Evolutionary conservation across 1,284 basidiomycete genomes (phyloP).

Genomic region (Sporisorium sorghi): DNA sequence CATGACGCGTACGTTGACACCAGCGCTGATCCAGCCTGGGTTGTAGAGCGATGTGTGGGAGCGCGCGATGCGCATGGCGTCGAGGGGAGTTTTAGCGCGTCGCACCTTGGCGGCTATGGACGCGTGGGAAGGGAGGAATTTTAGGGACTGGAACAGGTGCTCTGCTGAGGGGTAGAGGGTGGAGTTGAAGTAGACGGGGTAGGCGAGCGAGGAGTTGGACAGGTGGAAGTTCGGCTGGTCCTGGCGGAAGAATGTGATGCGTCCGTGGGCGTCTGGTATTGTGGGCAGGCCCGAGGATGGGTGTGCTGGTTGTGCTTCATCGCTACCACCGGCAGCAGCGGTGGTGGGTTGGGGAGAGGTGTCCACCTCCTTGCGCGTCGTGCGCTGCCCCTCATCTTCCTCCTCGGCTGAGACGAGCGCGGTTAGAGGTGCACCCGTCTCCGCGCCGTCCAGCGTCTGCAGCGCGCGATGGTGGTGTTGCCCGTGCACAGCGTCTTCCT

Average conservation of each 20-base stretch:
- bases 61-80: slow-evolving; percentile 54
- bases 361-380: no score
- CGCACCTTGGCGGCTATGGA: slow-evolving; percentile 57
- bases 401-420: background rate
- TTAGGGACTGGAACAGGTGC: slow-evolving; percentile 59
- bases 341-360: no score
- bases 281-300: background rate
- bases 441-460: slow-evolving; percentile 7
- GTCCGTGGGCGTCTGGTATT: slow-evolving; percentile 1
- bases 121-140: slow-evolving; percentile 52
- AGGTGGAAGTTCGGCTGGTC: slow-evolving; percentile 55
- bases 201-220: slow-evolving; percentile 41
- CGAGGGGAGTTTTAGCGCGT: slow-evolving; percentile 42
- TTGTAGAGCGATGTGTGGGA: slow-evolving; percentile 37
- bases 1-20: slow-evolving; percentile 56
- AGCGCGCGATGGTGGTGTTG: background rate
- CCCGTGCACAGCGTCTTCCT: no score
- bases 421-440: slow-evolving; percentile 15
- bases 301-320: no score
- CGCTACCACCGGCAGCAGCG: no score
- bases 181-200: slow-evolving; percentile 46
- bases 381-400: no score
- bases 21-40: slow-evolving; percentile 54
- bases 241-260: slow-evolving; percentile 43
- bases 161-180: slow-evolving; percentile 56